Conservation (phyloP, 805 yeast species). For the Metschnikowia kunwiensis region DNA sequence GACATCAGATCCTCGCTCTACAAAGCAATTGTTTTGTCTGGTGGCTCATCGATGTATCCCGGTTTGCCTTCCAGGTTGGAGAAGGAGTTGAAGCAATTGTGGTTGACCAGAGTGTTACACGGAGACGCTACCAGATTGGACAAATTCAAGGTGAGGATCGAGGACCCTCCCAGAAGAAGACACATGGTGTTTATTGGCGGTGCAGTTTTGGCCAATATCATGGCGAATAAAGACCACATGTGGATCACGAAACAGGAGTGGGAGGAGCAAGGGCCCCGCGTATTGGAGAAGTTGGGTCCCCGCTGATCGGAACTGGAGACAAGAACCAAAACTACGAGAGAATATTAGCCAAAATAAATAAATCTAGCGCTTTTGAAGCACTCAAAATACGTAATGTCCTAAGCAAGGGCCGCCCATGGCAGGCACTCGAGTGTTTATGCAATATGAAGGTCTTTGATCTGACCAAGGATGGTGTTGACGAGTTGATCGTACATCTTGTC, state of each 20-base stretch:
- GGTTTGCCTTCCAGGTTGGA: conserved; percentile 95
- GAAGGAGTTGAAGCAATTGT: conserved; percentile 92
- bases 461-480: conserved; percentile 54
- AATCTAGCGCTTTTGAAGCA: too few species aligned
- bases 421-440: conserved; percentile 19
- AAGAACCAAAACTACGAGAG: too few species aligned
- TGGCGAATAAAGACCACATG: conserved; percentile 98
- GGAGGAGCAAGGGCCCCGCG: conserved; percentile 93
- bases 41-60: conserved; percentile 98
- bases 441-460: conserved; percentile 39
- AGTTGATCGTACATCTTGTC: conserved; percentile 41
- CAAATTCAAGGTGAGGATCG: conserved; percentile 93
- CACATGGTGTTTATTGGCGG: conserved; percentile 99
- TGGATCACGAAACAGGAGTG: conserved; percentile 96
- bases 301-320: too few species aligned
- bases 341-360: too few species aligned
- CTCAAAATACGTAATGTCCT: too few species aligned
- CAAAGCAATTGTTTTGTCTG: conserved; percentile 90
- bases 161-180: conserved; percentile 98
- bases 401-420: too few species aligned
- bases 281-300: conserved; percentile 87
- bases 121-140: conserved; percentile 84
- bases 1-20: conserved; percentile 86
- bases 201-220: conserved; percentile 93
- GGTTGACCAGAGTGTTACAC: conserved; percentile 85